Base-by-base conservation (phyloP, 1,284 basidiomycete species). In the Cryptococcus maquisensis region DNA sequence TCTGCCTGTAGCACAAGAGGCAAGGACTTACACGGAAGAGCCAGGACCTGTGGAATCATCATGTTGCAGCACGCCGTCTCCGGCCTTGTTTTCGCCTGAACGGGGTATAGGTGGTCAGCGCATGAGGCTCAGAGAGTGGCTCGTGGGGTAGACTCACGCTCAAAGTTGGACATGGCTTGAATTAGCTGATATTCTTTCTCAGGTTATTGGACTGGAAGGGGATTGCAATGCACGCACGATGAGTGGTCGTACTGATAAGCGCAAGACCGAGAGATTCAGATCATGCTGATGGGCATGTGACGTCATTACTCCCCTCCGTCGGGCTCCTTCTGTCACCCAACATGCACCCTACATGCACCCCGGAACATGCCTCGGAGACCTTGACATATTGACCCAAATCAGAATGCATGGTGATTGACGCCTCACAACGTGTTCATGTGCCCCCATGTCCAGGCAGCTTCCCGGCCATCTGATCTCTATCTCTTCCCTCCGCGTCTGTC, bases 11-110 rank as follows among this genome's bases (percentile, higher is more conserved):
- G 36, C 12, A n/a, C n/a, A 9, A 41, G 24, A 20, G 8, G 15
- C 5, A n/a, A n/a, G n/a, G 2, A 64, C 71, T 62, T 49, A 73
- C 72, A 47, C 52, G 21, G 72, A 69, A 10, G 67, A 60, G 4
- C 52, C 67, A 1, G 72, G 72, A 16, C 68, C 69, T 51, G 49
- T 49, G 5, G 64, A 52, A 5, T 66, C 56, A 42, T 72, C 57
- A 32, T 66, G 61, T n/a, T 60, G 60, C 18, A 74, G 52, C 28
- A 54, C 51, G 5, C 36, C 67, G 54, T 74, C 72, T 9, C 64
- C 62, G 9, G 67, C 66, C 56, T 67, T 69, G 49, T 56, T 59
- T 28, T 35, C 13, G 21, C 46, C 46, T 47, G 16, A 16, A 4
- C 26, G 15, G 6, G 12, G 35, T 24, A 45, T 9, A n/a, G 4